phyloP scores from a whole-genome alignment of 1,284 basidiomycete species.

The Tilletia caries region DNA sequence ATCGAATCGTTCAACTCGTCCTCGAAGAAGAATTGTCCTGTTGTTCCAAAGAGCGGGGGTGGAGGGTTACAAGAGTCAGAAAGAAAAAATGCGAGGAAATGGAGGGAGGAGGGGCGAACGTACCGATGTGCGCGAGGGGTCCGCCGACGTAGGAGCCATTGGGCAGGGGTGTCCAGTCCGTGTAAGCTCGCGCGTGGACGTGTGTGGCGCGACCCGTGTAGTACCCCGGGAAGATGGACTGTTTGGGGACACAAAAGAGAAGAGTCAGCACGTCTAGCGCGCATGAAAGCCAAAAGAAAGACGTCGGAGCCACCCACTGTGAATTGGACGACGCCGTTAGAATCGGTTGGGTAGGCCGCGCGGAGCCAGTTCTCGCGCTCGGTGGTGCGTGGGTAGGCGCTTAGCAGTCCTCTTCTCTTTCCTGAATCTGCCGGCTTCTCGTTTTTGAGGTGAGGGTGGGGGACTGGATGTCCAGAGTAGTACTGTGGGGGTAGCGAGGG shows the following conservation, averaged over 20 bases:
- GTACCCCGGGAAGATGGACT: conserved; percentile 67
- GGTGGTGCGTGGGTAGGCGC: conserved; percentile 55
- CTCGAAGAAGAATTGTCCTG: conserved; percentile 67
- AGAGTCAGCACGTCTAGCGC: neutral
- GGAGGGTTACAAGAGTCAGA: conserved; percentile 43
- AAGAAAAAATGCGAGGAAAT: too few relatives aligned
- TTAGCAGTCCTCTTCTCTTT: conserved; percentile 53
- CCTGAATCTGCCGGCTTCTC: conserved; percentile 53
- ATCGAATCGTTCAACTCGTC: conserved; percentile 61
- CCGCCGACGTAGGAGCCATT: conserved; percentile 58
- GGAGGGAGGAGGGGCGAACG: neutral
- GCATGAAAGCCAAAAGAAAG: too few relatives aligned
- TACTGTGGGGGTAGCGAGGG: conserved; percentile 55
- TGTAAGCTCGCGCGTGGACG: conserved; percentile 56
- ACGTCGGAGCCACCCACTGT: conserved; percentile 27
- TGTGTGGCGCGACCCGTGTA: conserved; percentile 58
- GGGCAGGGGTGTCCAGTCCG: conserved; percentile 53
- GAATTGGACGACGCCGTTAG: conserved; percentile 67
- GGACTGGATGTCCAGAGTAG: conserved; percentile 58
- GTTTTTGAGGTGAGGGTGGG: conserved; percentile 51
- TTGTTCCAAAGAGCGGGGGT: neutral
- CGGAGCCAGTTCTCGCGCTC: conserved; percentile 61
- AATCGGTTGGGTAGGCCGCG: conserved; percentile 67
- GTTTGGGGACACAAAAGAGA: conserved; percentile 29
- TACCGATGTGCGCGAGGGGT: conserved; percentile 54